Conservation (phyloP, 2,329 filamentous ascomycete genomes). For the Apiospora kogelbergensis region DNA sequence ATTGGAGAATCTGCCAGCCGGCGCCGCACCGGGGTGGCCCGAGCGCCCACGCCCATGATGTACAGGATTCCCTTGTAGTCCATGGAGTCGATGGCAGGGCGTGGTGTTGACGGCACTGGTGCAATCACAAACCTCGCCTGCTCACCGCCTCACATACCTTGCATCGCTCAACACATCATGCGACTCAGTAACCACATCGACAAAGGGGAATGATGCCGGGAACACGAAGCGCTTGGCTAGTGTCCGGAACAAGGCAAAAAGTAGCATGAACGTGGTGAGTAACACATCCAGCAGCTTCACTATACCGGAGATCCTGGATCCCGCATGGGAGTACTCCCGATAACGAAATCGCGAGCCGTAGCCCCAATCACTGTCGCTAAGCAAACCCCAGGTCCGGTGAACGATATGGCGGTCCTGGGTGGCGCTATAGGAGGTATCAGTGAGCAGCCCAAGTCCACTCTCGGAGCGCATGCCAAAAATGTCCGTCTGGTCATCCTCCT, state of each 20-base stretch:
- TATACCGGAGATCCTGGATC: conserved; percentile 15
- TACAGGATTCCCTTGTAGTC: no score
- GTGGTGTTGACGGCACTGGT: background rate
- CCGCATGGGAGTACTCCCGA: conserved; percentile 20
- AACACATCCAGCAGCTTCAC: conserved; percentile 10
- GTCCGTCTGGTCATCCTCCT: conserved; percentile 10
- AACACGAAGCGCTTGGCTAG: conserved; percentile 13
- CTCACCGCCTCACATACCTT: background rate
- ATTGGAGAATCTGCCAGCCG: background rate
- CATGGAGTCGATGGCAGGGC: no score
- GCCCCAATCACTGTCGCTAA: conserved; percentile 12
- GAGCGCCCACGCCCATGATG: background rate
- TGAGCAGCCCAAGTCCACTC: conserved; percentile 16
- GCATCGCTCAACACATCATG: background rate
- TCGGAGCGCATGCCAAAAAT: conserved; percentile 18
- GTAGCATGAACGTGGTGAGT: conserved; percentile 10
- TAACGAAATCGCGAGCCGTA: conserved; percentile 22
- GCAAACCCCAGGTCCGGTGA: conserved; percentile 24
- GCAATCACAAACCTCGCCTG: background rate
- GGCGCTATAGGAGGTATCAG: conserved; percentile 15
- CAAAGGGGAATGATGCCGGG: background rate
- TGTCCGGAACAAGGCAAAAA: conserved; percentile 3
- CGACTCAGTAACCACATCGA: background rate
- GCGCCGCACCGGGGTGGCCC: background rate
- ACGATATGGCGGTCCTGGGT: conserved; percentile 18